A percentile compares a stretch with the other conserved stretches of the same genome.
phyloP scores from a whole-genome alignment of 768 basidiomycete species.

The Mycena latifolia region DNA sequence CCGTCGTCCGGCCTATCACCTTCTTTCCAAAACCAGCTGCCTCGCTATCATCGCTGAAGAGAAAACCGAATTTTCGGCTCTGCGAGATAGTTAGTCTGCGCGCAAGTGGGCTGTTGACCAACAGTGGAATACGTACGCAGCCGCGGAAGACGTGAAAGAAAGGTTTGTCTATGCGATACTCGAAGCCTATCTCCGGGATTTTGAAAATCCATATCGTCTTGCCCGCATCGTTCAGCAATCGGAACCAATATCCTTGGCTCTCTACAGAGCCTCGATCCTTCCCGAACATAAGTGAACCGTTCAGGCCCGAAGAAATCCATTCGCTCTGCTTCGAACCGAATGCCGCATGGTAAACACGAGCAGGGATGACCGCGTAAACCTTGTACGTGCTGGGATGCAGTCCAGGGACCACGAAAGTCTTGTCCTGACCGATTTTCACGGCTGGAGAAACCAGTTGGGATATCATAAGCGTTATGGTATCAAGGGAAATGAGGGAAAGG shows the following conservation, averaged over 20 bases:
- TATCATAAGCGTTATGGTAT: conserved; percentile 31
- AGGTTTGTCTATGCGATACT: conserved; percentile 86
- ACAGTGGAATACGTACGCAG: conserved; percentile 66
- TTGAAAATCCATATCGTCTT: conserved; percentile 79
- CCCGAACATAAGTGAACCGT: conserved; percentile 71
- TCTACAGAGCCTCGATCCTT: conserved; percentile 51
- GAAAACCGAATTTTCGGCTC: conserved; percentile 66
- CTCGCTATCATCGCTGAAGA: conserved; percentile 64
- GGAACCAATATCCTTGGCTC: conserved; percentile 38
- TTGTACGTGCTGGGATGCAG: conserved; percentile 56
- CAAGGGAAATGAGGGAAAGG: conserved; percentile 25
- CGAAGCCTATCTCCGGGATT: conserved; percentile 63
- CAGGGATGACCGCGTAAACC: conserved; percentile 65
- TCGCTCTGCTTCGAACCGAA: conserved; percentile 56
- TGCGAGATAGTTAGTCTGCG: conserved; percentile 54
- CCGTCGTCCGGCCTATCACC: conserved; percentile 47
- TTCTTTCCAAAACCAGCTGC: conserved; percentile 55
- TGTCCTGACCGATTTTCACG: conserved; percentile 9
- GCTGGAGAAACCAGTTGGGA: conserved; percentile 30
- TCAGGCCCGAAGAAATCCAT: conserved; percentile 73
- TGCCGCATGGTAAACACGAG: conserved; percentile 70
- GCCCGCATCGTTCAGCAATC: conserved; percentile 41
- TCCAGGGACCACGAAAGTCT: conserved; percentile 41
- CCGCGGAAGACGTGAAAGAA: conserved; percentile 95
- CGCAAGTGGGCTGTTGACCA: conserved; percentile 38